Base-by-base conservation (phyloP, 2,329 filamentous ascomycete genomes). In the Aspergillus pseudotamarii region DNA sequence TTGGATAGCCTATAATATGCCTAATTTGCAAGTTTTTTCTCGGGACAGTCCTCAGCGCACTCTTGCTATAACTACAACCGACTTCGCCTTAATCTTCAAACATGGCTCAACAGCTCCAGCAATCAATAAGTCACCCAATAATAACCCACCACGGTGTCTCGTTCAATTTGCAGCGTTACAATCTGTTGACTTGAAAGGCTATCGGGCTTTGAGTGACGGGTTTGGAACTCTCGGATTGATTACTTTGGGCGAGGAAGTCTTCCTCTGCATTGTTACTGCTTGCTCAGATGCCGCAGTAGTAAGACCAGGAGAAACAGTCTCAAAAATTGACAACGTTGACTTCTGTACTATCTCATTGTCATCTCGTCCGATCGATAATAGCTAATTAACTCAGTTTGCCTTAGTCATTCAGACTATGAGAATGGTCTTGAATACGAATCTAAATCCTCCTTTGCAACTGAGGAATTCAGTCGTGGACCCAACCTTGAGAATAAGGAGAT, bases 161-260 rank as follows among this genome's bases (percentile, higher is more conserved):
- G 93, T 97, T 68, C 93, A 97, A 77, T 97, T 97, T 76, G 83
- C 88, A 14, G 83, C 87, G 11, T 78, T 87, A 45, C 84, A 88
- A 41, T 83, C 86, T 53, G 82, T 88, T 61, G 86, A 95, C 66
- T 82, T 96, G 64, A 85, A 83, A 70, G 90, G 93, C 66, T 97
- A 94, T 79, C 88, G 92, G 50, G 85, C 89, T 14, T 81, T 97
- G 63, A 91, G 91, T 54, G 89, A 89, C 19, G 90, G 94, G 38
- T 89, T 93, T 74, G 94, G 94, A 60, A 98, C 94, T 0, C 82
- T 98, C 53, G 94, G 94, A 2, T 82, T 98, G 65, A 94, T 97
- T 70, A 91, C 93, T 0, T 86, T 96, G 66, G 88, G 89, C 66
- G 85, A 88, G 64, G 93, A 97, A 81, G 89, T 97, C 16, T 98